These are phyloP conservation scores for Fusarium clavum DNA, from an alignment of 2,329 filamentous ascomycete genomes.

Conservation along the genomic window DNA sequence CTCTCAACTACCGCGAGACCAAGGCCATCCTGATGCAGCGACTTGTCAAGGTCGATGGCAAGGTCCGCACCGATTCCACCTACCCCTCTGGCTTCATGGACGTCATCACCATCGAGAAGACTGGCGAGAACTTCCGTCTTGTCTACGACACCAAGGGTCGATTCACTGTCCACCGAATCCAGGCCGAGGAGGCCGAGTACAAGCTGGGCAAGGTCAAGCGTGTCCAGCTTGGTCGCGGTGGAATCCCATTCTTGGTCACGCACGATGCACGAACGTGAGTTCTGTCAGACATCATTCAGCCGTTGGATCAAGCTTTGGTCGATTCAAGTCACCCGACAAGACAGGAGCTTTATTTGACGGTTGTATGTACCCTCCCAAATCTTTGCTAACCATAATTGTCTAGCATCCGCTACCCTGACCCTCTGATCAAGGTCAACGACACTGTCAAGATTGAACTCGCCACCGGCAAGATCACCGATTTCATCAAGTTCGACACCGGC, in stretches of 20 bases:
- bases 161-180: constrained; percentile 99
- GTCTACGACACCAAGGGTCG: constrained; percentile 99
- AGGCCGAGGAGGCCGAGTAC: constrained; percentile 98
- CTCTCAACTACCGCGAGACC: constrained; percentile 97
- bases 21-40: constrained; percentile 99
- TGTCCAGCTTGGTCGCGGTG: constrained; percentile 98
- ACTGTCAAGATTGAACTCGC: constrained; percentile 98
- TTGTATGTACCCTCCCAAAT: constrained; percentile 61
- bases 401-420: constrained; percentile 99
- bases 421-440: constrained; percentile 99
- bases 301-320: constrained; percentile 99
- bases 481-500: constrained; percentile 98
- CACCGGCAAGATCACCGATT: constrained; percentile 98
- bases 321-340: constrained; percentile 57
- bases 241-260: constrained; percentile 99
- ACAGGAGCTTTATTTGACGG: constrained; percentile 60
- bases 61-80: constrained; percentile 98
- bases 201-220: constrained; percentile 99
- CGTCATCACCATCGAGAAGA: constrained; percentile 99
- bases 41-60: constrained; percentile 99
- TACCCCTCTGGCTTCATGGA: constrained; percentile 99
- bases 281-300: constrained; percentile 98
- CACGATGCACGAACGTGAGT: constrained; percentile 99
- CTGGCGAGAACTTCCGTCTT: constrained; percentile 99
- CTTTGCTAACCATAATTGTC: constrained; percentile 54